These are phyloP conservation scores for Metarhizium guizhouense DNA, from an alignment of 2,329 filamentous ascomycete species.

Conservation along the genomic window DNA sequence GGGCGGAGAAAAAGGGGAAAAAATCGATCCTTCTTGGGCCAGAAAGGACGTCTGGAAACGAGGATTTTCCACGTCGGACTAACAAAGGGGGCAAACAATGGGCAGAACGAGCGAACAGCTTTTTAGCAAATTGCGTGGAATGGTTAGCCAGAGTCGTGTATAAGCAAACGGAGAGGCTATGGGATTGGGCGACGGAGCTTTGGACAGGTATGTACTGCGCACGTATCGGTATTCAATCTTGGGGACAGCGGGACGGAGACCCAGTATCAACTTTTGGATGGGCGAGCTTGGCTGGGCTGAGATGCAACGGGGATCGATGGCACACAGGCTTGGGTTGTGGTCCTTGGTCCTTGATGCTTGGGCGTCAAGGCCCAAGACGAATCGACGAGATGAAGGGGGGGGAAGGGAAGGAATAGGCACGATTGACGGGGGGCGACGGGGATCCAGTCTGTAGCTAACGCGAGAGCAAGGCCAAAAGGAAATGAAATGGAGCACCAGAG, in stretches of 20 bases:
- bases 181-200: not conserved
- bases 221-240: no score
- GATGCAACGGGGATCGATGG: not conserved
- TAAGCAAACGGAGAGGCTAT: not conserved
- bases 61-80: not conserved
- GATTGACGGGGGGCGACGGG: not conserved
- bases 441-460: not conserved
- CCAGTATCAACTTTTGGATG: not conserved
- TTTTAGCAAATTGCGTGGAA: not conserved
- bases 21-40: no score
- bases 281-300: not conserved
- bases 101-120: not conserved
- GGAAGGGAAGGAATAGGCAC: not conserved
- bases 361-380: not conserved
- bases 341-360: not conserved
- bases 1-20: no score
- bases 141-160: not conserved
- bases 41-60: no score
- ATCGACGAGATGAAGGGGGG: not conserved
- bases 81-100: not conserved
- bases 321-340: not conserved
- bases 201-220: no score
- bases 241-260: not conserved
- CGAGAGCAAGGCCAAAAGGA: not conserved
- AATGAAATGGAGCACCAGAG: not conserved